phyloP scores from a whole-genome alignment of 768 basidiomycete species.

The Naematelia aurantialba region DNA sequence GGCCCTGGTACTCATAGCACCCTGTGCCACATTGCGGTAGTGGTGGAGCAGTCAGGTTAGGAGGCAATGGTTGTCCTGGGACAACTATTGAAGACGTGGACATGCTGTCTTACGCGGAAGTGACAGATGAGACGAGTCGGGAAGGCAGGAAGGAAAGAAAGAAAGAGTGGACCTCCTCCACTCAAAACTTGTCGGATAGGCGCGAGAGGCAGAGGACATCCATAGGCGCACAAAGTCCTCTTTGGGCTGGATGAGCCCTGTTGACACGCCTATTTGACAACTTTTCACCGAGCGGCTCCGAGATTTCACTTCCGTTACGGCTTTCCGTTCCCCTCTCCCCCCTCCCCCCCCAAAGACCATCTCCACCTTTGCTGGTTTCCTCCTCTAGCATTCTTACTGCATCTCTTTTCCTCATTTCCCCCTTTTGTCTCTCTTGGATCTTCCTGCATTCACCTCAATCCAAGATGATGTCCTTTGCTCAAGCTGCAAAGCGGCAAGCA shows the following conservation, averaged over 20 bases:
- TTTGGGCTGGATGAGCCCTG: neutral
- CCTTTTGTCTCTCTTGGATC: neutral
- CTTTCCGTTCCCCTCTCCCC: no score
- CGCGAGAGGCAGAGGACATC: neutral
- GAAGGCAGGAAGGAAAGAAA: neutral
- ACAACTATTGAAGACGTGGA: conserved; percentile 22
- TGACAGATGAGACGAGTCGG: no score
- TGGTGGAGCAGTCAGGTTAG: conserved; percentile 30
- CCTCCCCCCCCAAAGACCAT: neutral
- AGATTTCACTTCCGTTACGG: neutral
- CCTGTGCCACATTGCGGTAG: conserved; percentile 43
- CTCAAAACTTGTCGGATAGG: neutral
- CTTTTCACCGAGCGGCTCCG: neutral
- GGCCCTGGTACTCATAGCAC: conserved; percentile 39
- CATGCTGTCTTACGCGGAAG: no score
- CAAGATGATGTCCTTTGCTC: conserved; percentile 43
- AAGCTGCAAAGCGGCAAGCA: conserved; percentile 37
- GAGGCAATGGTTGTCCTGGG: conserved; percentile 46
- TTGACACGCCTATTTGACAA: neutral
- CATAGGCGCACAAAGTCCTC: neutral
- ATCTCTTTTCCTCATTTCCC: neutral
- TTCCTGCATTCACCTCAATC: neutral
- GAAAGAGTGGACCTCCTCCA: neutral
- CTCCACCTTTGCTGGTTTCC: neutral
- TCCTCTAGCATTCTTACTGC: neutral